These are phyloP conservation scores for Sphagnum tenellum DNA, from an alignment of 225 moss, liverwort and hornwort genomes.

Conservation along the genomic window DNA sequence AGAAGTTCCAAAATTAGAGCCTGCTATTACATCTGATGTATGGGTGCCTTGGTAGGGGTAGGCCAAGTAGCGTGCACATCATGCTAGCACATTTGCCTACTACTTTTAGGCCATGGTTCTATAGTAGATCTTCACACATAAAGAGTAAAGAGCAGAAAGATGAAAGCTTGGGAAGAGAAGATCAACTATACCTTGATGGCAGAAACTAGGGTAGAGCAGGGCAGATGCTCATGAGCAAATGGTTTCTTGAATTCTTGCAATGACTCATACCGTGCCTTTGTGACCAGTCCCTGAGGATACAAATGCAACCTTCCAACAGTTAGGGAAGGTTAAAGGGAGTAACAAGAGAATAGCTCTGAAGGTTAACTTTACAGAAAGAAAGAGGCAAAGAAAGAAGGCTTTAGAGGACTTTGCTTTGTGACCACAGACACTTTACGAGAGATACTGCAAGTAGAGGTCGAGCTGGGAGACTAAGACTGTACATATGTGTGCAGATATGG, in stretches of 20 bases:
- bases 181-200: slow-evolving; percentile 51
- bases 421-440: not conserved
- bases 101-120: too few species aligned
- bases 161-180: not conserved
- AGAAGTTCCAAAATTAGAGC: too few species aligned
- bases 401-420: too few species aligned
- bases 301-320: not conserved
- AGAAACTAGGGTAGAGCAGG: slow-evolving; percentile 36
- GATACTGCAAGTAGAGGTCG: not conserved
- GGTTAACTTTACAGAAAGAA: too few species aligned
- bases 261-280: slow-evolving; percentile 59
- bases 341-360: too few species aligned
- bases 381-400: too few species aligned
- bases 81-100: too few species aligned
- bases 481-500: too few species aligned
- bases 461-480: not conserved
- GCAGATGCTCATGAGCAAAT: slow-evolving; percentile 54
- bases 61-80: too few species aligned
- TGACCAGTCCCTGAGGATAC: slow-evolving; percentile 57
- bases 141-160: not conserved
- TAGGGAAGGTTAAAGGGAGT: not conserved
- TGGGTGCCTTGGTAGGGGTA: too few species aligned
- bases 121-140: too few species aligned
- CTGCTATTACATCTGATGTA: too few species aligned
- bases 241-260: slow-evolving; percentile 69